Evolutionary conservation across 2,329 filamentous ascomycete genomes (phyloP).

Genomic region (Fusarium tricinctum): DNA sequence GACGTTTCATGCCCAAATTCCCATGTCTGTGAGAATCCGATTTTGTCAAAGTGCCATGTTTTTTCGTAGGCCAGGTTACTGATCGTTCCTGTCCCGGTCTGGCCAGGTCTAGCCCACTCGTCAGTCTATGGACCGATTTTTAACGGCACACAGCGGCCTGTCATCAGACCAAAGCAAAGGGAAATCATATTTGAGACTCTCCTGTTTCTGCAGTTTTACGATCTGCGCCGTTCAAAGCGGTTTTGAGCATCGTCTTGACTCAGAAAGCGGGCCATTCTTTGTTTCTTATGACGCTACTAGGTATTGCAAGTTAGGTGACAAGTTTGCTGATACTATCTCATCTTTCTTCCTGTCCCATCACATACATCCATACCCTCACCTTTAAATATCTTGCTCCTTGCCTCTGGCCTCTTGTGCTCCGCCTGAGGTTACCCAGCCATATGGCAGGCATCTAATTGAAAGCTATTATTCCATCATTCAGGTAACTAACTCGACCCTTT

Average conservation of each 20-base stretch:
- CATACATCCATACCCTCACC: slow-evolving; percentile 4
- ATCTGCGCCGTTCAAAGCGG: slow-evolving; percentile 11
- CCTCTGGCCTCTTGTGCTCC: slow-evolving; percentile 8
- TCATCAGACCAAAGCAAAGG: slow-evolving; percentile 32
- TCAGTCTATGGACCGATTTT: slow-evolving; percentile 7
- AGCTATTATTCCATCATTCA: neutral
- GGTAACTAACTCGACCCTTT: slow-evolving; percentile 24
- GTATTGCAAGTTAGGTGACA: slow-evolving; percentile 9
- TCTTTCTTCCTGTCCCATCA: slow-evolving; percentile 8
- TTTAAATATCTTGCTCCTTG: neutral
- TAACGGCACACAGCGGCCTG: slow-evolving; percentile 12
- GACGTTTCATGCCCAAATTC: slow-evolving; percentile 35
- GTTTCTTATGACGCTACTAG: slow-evolving; percentile 14
- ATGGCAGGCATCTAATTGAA: neutral
- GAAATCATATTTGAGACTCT: slow-evolving; percentile 25
- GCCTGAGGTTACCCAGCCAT: neutral
- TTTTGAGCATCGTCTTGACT: slow-evolving; percentile 21
- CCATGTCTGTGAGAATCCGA: slow-evolving; percentile 38
- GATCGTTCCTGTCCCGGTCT: slow-evolving; percentile 1
- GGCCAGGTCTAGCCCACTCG: neutral
- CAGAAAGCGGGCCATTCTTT: slow-evolving; percentile 27
- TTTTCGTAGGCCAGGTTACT: slow-evolving; percentile 14
- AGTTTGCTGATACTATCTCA: slow-evolving; percentile 17
- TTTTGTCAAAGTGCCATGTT: slow-evolving; percentile 45
- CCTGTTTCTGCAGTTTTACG: slow-evolving; percentile 3